Evolutionary conservation across 176 grass and related monocot genomes (phyloP), one percentile per base, ranked within the genome.

Genomic region (Puccinellia tenuiflora): DNA sequence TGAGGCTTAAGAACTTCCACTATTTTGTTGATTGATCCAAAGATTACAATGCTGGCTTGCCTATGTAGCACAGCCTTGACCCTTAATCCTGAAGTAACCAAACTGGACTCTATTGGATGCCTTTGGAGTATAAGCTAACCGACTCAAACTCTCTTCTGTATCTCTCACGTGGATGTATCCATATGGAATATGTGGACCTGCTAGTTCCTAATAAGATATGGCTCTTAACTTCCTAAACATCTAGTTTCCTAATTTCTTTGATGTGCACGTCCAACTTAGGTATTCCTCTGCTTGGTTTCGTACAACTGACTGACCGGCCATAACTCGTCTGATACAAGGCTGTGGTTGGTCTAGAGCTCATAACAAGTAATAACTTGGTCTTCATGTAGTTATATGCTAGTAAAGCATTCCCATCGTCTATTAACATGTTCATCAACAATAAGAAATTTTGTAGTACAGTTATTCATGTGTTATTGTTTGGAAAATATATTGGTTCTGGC

Each of bases 401-500:
- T n/a, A n/a, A 60, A 56, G 80, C 18, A 83, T 73, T 46, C 52
- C 10, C 30, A 51, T 53, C 14, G 4, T 11, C 17, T 42, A 77
- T 67, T 22, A 24, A 65, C 46, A 28, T 53, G 37, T 54, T 9
- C 33, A 42, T 77, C 12, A 29, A 40, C 56, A 50, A 7, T 5
- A 25, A 48, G 37, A 73, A 66, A 22, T 38, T 37, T 37, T 76
- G 21, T 25, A 31, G 20, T 84, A 64, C 10, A 52, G 7, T 33
- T 60, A 6, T 28, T 34, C 39, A 21, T 25, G 37, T 35, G 31
- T 17, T 67, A 28, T 77, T 73, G 21, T 65, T 60, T 37, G 39
- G 69, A 74, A 73, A 81, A 47, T 29, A 48, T 78, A 79, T 84
- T 54, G 15, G n/a, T 88, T 78, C 51, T 40, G 10, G n/a, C 1